Conservation (phyloP, 2,329 filamentous ascomycete species). For the Berkeleyomyces basicola region DNA sequence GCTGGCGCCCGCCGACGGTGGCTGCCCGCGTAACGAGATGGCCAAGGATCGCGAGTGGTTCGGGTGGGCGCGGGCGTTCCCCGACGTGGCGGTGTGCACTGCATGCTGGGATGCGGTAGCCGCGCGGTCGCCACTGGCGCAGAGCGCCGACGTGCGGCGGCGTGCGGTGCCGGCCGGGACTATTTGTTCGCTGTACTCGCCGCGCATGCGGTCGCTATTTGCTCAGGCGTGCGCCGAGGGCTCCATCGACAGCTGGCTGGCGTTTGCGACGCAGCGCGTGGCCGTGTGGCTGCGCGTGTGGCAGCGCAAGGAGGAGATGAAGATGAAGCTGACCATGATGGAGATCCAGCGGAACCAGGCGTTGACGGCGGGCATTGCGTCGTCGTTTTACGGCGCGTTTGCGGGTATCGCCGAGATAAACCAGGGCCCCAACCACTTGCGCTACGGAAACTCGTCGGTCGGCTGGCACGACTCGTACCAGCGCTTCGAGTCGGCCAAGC, state of each 20-base stretch:
- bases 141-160: constrained; percentile 17
- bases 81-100: constrained; percentile 18
- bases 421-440: constrained; percentile 18
- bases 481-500: constrained; percentile 21
- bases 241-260: constrained; percentile 18
- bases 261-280: constrained; percentile 18
- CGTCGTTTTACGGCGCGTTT: constrained; percentile 22
- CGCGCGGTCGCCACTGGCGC: constrained; percentile 18
- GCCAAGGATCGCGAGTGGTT: constrained; percentile 20
- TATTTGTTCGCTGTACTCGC: constrained; percentile 24
- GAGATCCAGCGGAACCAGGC: constrained; percentile 19
- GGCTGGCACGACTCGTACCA: constrained; percentile 23
- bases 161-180: constrained; percentile 16
- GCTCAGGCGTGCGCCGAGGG: constrained; percentile 19
- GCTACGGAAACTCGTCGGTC: constrained; percentile 21
- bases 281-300: constrained; percentile 20
- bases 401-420: constrained; percentile 18
- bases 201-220: constrained; percentile 24
- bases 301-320: constrained; percentile 19
- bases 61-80: constrained; percentile 21
- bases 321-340: constrained; percentile 20
- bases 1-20: background rate
- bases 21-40: constrained; percentile 20
- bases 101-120: constrained; percentile 22
- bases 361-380: constrained; percentile 18